Conservation (phyloP, 2,329 filamentous ascomycete species). For the Beauveria varroae region DNA sequence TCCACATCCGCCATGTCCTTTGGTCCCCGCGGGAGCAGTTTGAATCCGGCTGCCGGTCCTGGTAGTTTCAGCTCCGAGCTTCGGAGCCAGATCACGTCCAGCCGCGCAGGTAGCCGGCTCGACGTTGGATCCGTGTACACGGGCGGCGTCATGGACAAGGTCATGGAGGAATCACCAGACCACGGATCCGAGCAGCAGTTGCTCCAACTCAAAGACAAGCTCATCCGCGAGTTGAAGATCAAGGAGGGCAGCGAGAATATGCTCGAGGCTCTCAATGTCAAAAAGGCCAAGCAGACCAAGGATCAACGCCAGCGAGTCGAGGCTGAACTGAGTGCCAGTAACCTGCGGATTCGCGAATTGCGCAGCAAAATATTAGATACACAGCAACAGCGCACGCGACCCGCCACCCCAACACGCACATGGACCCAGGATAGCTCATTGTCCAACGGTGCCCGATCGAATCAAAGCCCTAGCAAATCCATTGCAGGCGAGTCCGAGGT, state of each 20-base stretch:
- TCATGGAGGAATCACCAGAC: constrained; percentile 50
- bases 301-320: constrained; percentile 75
- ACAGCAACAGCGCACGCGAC: constrained; percentile 39
- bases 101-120: constrained; percentile 28
- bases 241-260: constrained; percentile 97
- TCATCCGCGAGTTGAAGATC: constrained; percentile 96
- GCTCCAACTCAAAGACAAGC: constrained; percentile 67
- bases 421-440: constrained; percentile 41
- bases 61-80: constrained; percentile 89
- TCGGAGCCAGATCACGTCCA: constrained; percentile 59
- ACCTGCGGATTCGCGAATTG: constrained; percentile 58
- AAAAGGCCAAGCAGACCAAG: constrained; percentile 92
- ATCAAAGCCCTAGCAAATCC: constrained; percentile 47
- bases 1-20: constrained; percentile 52
- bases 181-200: constrained; percentile 63
- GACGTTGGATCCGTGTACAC: constrained; percentile 29
- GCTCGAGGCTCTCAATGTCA: constrained; percentile 86
- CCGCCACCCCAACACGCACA: constrained; percentile 45
- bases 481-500: constrained; percentile 51
- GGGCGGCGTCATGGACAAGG: constrained; percentile 42
- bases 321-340: constrained; percentile 84
- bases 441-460: constrained; percentile 46
- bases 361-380: constrained; percentile 53
- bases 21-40: constrained; percentile 58
- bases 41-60: constrained; percentile 62